Conservation (phyloP, 2,329 filamentous ascomycete species). For the Penicillium sp. region DNA sequence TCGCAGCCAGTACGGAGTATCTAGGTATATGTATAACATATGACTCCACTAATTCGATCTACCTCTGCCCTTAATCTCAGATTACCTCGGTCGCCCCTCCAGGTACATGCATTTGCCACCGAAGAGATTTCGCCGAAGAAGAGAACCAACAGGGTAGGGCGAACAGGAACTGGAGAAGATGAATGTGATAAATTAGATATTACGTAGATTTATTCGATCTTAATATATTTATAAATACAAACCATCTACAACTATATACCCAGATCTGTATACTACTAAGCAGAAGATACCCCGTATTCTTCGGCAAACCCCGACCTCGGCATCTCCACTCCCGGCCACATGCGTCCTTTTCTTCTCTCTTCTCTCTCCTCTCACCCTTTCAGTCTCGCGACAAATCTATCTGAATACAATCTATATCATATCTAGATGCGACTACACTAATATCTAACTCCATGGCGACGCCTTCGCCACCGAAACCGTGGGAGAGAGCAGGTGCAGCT, state of each 20-base stretch:
- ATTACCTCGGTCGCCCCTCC: constrained; percentile 4
- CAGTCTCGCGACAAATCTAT: constrained; percentile 3
- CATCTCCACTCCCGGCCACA: constrained; percentile 28
- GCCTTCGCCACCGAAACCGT: constrained; percentile 90
- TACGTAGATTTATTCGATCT: not conserved
- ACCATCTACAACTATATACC: not conserved
- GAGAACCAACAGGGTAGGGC: not conserved
- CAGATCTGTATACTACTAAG: not conserved
- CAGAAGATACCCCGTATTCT: not conserved
- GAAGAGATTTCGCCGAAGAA: constrained; percentile 15
- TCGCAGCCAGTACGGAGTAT: too few relatives aligned
- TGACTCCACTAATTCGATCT: not conserved
- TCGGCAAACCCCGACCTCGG: constrained; percentile 29
- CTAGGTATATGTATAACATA: not conserved
- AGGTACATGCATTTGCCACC: constrained; percentile 20
- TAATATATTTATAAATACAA: not conserved
- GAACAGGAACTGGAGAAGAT: not conserved
- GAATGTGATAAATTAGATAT: not conserved
- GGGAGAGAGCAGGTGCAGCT: constrained; percentile 75
- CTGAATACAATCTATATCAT: not conserved
- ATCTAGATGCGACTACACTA: constrained; percentile 34
- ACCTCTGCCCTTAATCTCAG: not conserved
- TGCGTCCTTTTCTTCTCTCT: constrained; percentile 20
- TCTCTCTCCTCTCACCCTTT: constrained; percentile 13
- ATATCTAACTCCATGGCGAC: constrained; percentile 52